phyloP scores from a whole-genome alignment of 257 asterid species.

The Osmanthus fragrans region DNA sequence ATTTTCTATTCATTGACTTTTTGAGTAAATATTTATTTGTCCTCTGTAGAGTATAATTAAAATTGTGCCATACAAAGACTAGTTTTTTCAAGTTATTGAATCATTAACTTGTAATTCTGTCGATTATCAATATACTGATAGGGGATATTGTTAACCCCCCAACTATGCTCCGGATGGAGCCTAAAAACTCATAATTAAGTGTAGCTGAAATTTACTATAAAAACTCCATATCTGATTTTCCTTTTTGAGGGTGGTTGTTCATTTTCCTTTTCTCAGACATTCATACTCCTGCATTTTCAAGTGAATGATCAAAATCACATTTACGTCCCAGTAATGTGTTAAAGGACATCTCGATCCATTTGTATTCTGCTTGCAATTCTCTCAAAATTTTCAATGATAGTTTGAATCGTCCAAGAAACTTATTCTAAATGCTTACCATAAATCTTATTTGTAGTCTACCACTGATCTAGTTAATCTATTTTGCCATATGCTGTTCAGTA shows the following conservation, averaged over 20 bases:
- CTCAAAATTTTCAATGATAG: background rate
- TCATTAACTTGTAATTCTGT: background rate
- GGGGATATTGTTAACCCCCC: background rate
- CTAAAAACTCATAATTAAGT: background rate
- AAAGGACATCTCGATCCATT: background rate
- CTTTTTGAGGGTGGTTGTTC: background rate
- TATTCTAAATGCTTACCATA: background rate
- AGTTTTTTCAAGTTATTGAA: slow-evolving; percentile 1
- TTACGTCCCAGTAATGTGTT: background rate
- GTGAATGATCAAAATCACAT: background rate
- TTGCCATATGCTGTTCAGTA: background rate
- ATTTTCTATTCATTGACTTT: background rate
- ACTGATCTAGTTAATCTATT: background rate
- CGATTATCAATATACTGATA: background rate
- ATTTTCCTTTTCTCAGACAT: background rate
- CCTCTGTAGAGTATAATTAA: background rate
- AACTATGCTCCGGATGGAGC: background rate
- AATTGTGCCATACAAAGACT: slow-evolving; percentile 1
- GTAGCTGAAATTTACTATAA: background rate
- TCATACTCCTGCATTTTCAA: background rate
- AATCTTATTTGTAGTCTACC: background rate
- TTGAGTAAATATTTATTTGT: slow-evolving; percentile 1
- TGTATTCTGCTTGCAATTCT: background rate
- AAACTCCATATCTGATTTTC: background rate
- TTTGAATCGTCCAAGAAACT: background rate